Conservation (phyloP, 495 filamentous ascomycete species). For the Aspergillus nanangensis region DNA sequence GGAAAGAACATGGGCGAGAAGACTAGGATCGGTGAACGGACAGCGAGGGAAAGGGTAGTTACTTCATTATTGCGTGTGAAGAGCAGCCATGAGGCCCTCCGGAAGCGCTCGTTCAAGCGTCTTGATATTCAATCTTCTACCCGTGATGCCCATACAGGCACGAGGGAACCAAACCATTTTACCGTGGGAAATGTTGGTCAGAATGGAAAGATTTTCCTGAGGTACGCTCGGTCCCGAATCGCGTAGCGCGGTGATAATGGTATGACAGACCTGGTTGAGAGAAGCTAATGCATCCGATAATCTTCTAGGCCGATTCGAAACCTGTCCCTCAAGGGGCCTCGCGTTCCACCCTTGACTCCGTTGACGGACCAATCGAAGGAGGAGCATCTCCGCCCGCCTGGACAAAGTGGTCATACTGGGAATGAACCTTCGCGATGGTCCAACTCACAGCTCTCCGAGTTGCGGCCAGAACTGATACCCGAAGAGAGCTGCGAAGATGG, state of each 20-base stretch:
- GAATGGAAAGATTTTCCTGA: slow-evolving; percentile 89
- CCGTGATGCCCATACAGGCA: slow-evolving; percentile 27
- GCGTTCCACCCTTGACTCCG: slow-evolving; percentile 22
- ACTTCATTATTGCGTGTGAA: slow-evolving; percentile 39
- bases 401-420: slow-evolving; percentile 12
- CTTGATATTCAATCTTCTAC: slow-evolving; percentile 25
- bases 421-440: slow-evolving; percentile 39
- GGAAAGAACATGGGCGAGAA: slow-evolving; percentile 25
- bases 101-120: slow-evolving; percentile 36
- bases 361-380: slow-evolving; percentile 31
- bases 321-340: slow-evolving; percentile 27
- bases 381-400: slow-evolving; percentile 25
- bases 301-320: slow-evolving; percentile 48
- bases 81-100: slow-evolving; percentile 44
- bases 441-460: slow-evolving; percentile 44
- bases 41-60: slow-evolving; percentile 25
- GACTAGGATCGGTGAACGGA: slow-evolving; percentile 27
- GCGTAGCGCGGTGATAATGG: background rate
- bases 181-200: slow-evolving; percentile 92
- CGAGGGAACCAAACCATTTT: slow-evolving; percentile 69
- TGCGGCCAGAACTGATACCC: slow-evolving; percentile 27
- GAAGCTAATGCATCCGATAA: slow-evolving; percentile 24
- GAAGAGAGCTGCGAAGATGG: slow-evolving; percentile 23
- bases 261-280: slow-evolving; percentile 3
- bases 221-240: slow-evolving; percentile 53